Conservation (phyloP, 148 eudicot species). For the Camellia japonica region DNA sequence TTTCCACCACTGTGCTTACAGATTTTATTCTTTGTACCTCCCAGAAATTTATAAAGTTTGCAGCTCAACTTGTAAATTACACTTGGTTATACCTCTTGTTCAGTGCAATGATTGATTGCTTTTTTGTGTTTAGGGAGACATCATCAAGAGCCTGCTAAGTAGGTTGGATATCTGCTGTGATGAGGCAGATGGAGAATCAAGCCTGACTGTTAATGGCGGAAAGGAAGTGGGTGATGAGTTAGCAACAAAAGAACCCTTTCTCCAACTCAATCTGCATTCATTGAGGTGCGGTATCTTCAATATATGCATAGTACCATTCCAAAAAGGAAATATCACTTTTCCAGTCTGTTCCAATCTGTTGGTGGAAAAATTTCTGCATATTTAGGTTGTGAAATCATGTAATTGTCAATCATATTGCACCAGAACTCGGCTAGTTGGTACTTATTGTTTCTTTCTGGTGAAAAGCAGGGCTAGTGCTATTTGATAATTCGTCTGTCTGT, state of each 20-base stretch:
- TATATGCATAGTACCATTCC: background rate
- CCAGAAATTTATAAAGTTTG: background rate
- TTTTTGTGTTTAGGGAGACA: conserved; percentile 67
- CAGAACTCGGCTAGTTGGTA: background rate
- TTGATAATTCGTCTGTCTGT: background rate
- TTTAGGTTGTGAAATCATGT: background rate
- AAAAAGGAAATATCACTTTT: background rate
- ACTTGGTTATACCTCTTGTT: background rate
- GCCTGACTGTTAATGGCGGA: conserved; percentile 30
- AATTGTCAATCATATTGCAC: background rate
- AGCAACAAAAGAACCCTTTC: conserved; percentile 30
- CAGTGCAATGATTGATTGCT: conserved; percentile 5
- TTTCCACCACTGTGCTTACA: background rate
- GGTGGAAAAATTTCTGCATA: background rate
- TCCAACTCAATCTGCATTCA: conserved; percentile 43
- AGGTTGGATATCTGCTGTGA: conserved; percentile 83
- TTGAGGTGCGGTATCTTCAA: conserved; percentile 51
- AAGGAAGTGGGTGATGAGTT: conserved; percentile 32
- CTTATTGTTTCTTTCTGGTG: background rate
- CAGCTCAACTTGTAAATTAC: background rate
- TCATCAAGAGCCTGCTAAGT: conserved; percentile 60
- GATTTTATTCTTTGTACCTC: background rate
- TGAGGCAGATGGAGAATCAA: conserved; percentile 59
- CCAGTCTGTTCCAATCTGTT: background rate
- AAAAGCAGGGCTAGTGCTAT: no score